Conservation (phyloP, 1,139 yeast genomes). For the Candida sanyaensis region DNA sequence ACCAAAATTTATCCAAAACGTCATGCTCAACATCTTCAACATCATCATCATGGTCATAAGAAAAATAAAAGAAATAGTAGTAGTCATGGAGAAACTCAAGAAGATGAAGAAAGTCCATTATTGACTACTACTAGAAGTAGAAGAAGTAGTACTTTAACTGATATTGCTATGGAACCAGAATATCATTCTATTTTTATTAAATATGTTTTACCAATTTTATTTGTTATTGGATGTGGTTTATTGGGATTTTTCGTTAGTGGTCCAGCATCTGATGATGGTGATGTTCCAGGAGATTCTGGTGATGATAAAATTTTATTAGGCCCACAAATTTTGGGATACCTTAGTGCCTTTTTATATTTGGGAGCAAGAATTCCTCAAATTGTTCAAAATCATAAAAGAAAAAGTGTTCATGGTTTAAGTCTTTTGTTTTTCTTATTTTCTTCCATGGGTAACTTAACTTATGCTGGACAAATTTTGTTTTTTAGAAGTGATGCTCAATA, state of each 20-base stretch:
- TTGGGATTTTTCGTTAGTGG: slow-evolving; percentile 54
- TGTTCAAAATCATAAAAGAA: slow-evolving; percentile 64
- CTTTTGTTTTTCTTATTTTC: slow-evolving; percentile 74
- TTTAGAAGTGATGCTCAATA: slow-evolving; percentile 64
- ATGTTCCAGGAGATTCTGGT: slow-evolving; percentile 14
- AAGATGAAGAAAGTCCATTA: slow-evolving; percentile 17
- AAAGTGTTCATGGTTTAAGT: slow-evolving; percentile 75
- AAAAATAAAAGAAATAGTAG: background rate
- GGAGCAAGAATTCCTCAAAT: slow-evolving; percentile 84
- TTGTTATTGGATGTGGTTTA: slow-evolving; percentile 70
- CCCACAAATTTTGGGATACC: slow-evolving; percentile 72
- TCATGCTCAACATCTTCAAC: slow-evolving; percentile 17
- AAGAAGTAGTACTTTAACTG: slow-evolving; percentile 46
- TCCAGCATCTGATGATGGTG: slow-evolving; percentile 15
- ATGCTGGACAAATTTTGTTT: slow-evolving; percentile 72
- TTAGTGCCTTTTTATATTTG: slow-evolving; percentile 68
- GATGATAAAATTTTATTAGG: slow-evolving; percentile 42
- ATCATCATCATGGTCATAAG: slow-evolving; percentile 6
- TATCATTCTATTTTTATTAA: slow-evolving; percentile 48
- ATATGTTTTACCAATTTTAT: slow-evolving; percentile 59
- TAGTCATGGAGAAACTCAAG: slow-evolving; percentile 4
- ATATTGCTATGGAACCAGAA: slow-evolving; percentile 45
- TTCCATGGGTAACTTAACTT: slow-evolving; percentile 73
- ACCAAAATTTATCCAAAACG: slow-evolving; percentile 43
- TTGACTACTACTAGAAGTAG: slow-evolving; percentile 28